Base-by-base conservation (phyloP, 2,329 filamentous ascomycete species). In the Claviceps pazoutovae region DNA sequence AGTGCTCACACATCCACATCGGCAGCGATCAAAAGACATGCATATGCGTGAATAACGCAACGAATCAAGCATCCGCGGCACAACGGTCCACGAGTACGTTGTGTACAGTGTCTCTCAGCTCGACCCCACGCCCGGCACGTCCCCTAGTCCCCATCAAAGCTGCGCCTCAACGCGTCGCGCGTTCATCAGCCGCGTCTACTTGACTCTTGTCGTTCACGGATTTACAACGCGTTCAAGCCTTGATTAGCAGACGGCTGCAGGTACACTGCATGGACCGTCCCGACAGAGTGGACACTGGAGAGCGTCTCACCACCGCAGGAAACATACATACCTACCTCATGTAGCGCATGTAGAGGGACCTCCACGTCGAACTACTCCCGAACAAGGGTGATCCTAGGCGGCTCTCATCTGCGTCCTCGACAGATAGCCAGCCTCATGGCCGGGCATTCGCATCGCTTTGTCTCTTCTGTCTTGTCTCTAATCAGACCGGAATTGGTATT, bases 11-110 rank as follows among this genome's bases (percentile, higher is more conserved):
- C 30, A 50, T 45, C 42, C 19, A n/a, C 42, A 26, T 38, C 36
- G 49, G 44, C 49, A 46, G 49, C 42, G 42, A 36, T 50, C 41
- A 45, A 41, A 50, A 50, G 41, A 45, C 48, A 50, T 17, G 48
- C 48, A 34, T 42, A 41, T 44, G 34, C 13, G 38, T 17, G 17
- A 21, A n/a, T 42, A 19, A 26, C 36, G 30, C 16, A 14, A 16
- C 42, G 8, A 34, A 34, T 46, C 41, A 21, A 50, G 42, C 16
- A 45, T 50, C 39, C 17, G 37, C 17, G 16, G 38, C 23, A 42
- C 37, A 37, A 42, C 41, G 41, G 41, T 43, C 44, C 44, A 46
- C 44, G 44, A 46, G 44, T 14, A 23, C 30, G 30, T 34, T 11
- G 8, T 30, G 26, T 30, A 11, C 30, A 34, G 26, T 49, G 48